These are phyloP conservation scores for Syzygium oleosum DNA, from an alignment of 345 rosid species.

Conservation along the genomic window DNA sequence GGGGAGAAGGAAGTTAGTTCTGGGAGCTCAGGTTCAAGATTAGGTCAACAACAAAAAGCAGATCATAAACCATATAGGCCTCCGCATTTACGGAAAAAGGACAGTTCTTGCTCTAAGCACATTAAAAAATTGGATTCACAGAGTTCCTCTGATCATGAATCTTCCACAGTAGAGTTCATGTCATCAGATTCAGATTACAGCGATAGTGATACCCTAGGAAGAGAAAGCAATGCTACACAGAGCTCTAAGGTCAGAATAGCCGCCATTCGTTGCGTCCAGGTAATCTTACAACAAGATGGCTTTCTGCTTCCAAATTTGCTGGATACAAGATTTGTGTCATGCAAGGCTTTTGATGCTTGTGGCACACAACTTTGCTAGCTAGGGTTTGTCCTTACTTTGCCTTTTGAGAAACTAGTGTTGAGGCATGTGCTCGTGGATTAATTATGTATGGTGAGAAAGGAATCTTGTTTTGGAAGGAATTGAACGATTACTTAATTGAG, in stretches of 20 bases:
- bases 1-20: constrained; percentile 32
- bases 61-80: constrained; percentile 64
- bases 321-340: not conserved
- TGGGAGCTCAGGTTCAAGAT: constrained; percentile 21
- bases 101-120: constrained; percentile 23
- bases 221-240: constrained; percentile 30
- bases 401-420: not conserved
- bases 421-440: not conserved
- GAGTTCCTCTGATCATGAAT: constrained; percentile 33
- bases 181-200: constrained; percentile 92
- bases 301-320: not conserved
- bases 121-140: constrained; percentile 25
- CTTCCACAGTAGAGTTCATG: constrained; percentile 31
- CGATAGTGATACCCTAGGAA: constrained; percentile 60
- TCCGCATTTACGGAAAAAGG: constrained; percentile 84
- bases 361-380: not conserved
- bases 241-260: constrained; percentile 76
- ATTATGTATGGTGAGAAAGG: no score
- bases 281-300: constrained; percentile 10
- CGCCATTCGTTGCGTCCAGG: constrained; percentile 78
- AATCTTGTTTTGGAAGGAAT: no score
- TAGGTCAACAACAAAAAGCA: constrained; percentile 26
- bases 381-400: not conserved
- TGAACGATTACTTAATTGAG: no score
- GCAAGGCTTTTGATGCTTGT: constrained; percentile 1